A percentile compares a stretch with the other conserved stretches of the same genome.
phyloP scores from a whole-genome alignment of 805 yeast species.

The Teunomyces stri region DNA sequence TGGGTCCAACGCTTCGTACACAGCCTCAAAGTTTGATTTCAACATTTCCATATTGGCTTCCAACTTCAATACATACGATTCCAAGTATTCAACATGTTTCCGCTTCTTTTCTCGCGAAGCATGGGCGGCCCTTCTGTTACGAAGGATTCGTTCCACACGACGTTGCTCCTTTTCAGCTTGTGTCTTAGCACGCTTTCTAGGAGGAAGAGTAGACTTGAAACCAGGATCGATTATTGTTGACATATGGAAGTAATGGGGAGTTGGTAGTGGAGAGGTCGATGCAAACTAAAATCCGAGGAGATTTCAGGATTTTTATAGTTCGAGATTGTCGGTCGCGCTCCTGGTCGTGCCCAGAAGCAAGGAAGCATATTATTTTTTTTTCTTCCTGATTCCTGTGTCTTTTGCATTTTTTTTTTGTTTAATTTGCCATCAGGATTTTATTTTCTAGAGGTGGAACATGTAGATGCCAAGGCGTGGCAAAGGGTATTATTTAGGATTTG shows the following conservation, averaged over 20 bases:
- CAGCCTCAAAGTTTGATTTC: slow-evolving; percentile 23
- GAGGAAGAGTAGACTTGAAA: slow-evolving; percentile 63
- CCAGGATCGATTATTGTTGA: slow-evolving; percentile 5
- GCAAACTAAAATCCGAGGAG: not conserved
- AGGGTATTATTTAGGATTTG: not conserved
- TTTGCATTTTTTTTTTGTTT: not conserved
- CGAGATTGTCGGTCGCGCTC: not conserved
- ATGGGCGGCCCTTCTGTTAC: slow-evolving; percentile 96
- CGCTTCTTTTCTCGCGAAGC: slow-evolving; percentile 96
- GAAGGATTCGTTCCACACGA: slow-evolving; percentile 83
- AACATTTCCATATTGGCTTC: slow-evolving; percentile 32
- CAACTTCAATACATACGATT: slow-evolving; percentile 50
- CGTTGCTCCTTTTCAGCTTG: slow-evolving; percentile 97
- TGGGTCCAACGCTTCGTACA: slow-evolving; percentile 10
- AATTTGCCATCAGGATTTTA: not conserved
- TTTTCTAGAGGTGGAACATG: not conserved
- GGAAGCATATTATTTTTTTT: not conserved
- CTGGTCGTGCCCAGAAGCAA: not conserved
- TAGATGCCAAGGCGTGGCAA: not conserved
- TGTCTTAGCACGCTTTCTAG: slow-evolving; percentile 95
- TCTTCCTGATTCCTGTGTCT: not conserved
- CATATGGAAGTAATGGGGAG: not conserved
- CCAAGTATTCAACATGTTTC: slow-evolving; percentile 83
- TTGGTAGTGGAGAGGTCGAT: not conserved
- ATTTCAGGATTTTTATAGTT: not conserved